phyloP scores from a whole-genome alignment of 257 asterid species.

The Apocynum venetum region DNA sequence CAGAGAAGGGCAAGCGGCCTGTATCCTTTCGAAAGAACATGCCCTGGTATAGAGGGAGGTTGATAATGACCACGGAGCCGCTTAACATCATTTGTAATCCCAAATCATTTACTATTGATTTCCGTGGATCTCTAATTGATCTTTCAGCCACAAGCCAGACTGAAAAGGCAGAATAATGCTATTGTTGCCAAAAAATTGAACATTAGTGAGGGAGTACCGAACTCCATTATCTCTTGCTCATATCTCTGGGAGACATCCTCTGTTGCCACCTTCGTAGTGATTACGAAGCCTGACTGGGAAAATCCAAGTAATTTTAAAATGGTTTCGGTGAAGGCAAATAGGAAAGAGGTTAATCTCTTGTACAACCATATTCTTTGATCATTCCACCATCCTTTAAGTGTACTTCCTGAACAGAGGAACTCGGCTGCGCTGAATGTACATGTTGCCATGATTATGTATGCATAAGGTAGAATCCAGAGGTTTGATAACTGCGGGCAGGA shows the following conservation, averaged over 20 bases:
- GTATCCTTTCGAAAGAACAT: conserved; percentile 30
- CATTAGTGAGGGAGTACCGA: conserved; percentile 36
- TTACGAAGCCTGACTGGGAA: conserved; percentile 22
- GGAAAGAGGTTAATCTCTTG: conserved; percentile 29
- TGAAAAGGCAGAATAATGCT: conserved; percentile 28
- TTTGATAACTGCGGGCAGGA: conserved; percentile 26
- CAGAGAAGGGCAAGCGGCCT: conserved; percentile 26
- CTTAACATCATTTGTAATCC: conserved; percentile 9
- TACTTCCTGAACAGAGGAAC: conserved; percentile 30
- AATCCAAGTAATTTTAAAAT: conserved; percentile 19
- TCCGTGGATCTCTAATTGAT: background rate
- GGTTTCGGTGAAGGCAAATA: conserved; percentile 19
- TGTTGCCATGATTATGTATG: conserved; percentile 20
- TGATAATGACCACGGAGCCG: conserved; percentile 24
- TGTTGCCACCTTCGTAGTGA: conserved; percentile 33
- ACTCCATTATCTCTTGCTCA: conserved; percentile 34
- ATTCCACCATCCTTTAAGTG: conserved; percentile 35
- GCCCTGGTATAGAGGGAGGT: conserved; percentile 29
- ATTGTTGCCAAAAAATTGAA: conserved; percentile 21
- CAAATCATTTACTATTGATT: background rate
- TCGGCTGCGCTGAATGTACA: conserved; percentile 25
- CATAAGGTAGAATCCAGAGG: conserved; percentile 30
- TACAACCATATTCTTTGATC: conserved; percentile 40
- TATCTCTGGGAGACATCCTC: conserved; percentile 25
- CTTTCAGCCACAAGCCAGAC: conserved; percentile 9